A percentile compares a stretch with the other conserved stretches of the same genome.
Conservation (phyloP, 495 filamentous ascomycete genomes). For the Talaromyces trachyspermus region DNA sequence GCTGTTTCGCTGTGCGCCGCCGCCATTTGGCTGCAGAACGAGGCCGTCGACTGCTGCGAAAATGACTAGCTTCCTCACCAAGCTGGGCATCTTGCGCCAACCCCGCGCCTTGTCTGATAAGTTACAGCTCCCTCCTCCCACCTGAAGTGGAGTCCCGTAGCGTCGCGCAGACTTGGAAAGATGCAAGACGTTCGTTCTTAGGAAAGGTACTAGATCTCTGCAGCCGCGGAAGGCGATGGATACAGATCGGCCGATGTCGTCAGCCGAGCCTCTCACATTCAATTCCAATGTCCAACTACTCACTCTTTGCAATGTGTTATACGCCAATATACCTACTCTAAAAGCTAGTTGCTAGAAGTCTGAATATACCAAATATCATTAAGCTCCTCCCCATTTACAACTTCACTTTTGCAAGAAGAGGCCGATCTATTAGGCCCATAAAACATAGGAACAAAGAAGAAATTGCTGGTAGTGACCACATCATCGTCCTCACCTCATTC, state of each 20-base stretch:
- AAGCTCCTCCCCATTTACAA: conserved; percentile 9
- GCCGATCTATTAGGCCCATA: not conserved
- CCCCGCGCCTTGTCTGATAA: not conserved
- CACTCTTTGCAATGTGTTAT: no score
- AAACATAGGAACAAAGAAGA: conserved; percentile 11
- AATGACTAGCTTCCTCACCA: conserved; percentile 72
- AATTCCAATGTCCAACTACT: no score
- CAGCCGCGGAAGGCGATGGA: no score
- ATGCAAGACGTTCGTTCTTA: no score
- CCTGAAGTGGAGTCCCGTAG: no score
- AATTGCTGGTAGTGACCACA: conserved; percentile 5
- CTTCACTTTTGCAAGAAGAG: conserved; percentile 7
- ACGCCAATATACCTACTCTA: no score
- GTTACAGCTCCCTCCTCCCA: no score
- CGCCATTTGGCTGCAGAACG: conserved; percentile 63
- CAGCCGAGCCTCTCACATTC: no score
- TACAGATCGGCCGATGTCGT: no score
- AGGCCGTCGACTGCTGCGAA: conserved; percentile 83
- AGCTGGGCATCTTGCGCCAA: conserved; percentile 53
- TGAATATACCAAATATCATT: conserved; percentile 10
- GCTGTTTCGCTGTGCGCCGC: conserved; percentile 38
- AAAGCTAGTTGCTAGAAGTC: conserved; percentile 11
- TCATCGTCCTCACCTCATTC: not conserved
- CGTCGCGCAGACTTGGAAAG: not conserved
- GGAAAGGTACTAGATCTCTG: no score